Percentiles rank a stretch among this genome's conserved stretches.
Evolutionary conservation across 352 stramenopile genomes (phyloP).

Genomic region (Aphanomyces cochlioides): DNA sequence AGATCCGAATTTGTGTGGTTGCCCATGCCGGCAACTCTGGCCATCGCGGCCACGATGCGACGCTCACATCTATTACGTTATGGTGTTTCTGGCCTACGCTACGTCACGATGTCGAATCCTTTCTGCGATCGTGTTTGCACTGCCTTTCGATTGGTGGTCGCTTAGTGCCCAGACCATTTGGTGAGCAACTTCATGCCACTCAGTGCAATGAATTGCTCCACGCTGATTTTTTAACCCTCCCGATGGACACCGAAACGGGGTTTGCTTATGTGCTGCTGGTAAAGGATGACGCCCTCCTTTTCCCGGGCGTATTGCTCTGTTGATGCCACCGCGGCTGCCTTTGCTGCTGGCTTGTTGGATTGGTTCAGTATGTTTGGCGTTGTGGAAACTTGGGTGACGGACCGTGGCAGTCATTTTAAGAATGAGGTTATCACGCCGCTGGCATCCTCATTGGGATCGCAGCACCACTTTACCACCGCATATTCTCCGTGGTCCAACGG

Average conservation of each 20-base stretch:
- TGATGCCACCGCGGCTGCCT: no score
- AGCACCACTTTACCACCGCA: neutral
- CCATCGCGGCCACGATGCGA: neutral
- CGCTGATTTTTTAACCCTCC: conserved; percentile 39
- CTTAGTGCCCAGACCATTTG: conserved; percentile 30
- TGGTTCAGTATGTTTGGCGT: conserved; percentile 6
- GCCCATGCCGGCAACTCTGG: neutral
- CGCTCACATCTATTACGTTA: neutral
- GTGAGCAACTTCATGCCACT: conserved; percentile 32
- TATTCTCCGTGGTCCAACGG: neutral
- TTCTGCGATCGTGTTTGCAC: conserved; percentile 18
- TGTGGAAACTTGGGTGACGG: neutral
- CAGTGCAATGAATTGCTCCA: conserved; percentile 41
- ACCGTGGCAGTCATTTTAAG: neutral
- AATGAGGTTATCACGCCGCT: neutral
- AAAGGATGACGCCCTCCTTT: neutral
- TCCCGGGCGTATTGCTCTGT: no score
- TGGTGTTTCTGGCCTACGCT: conserved; percentile 27
- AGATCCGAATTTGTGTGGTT: neutral
- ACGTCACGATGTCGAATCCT: conserved; percentile 11
- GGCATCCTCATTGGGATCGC: neutral
- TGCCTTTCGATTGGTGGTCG: conserved; percentile 21
- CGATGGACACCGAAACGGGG: neutral
- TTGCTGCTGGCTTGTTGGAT: neutral
- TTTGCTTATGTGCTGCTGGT: neutral